phyloP scores from a whole-genome alignment of 495 filamentous ascomycete species.

The Pseudomonodictys pantanalensis region DNA sequence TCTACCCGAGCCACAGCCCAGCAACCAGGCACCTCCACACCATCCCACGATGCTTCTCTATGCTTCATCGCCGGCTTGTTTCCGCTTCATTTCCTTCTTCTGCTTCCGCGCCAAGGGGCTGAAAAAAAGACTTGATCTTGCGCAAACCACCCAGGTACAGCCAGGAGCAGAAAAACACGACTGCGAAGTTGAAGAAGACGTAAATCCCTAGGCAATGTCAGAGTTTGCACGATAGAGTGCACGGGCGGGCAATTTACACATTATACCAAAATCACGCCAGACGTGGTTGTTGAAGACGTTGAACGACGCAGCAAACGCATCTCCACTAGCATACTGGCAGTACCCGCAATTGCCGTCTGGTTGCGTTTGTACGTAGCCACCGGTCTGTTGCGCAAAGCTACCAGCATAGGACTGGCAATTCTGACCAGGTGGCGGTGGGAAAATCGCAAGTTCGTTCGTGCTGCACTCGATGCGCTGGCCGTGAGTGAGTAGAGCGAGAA shows the following conservation, averaged over 20 bases:
- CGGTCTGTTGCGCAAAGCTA: slow-evolving; percentile 32
- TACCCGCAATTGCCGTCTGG: slow-evolving; percentile 38
- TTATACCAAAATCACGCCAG: slow-evolving; percentile 42
- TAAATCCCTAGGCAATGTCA: slow-evolving; percentile 21
- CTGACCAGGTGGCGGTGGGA: slow-evolving; percentile 50
- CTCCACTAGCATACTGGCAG: slow-evolving; percentile 42
- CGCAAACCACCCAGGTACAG: slow-evolving; percentile 27
- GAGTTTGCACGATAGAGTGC: neutral
- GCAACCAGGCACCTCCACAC: neutral
- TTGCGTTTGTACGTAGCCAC: slow-evolving; percentile 41
- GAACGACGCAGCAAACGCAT: slow-evolving; percentile 40
- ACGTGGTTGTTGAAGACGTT: slow-evolving; percentile 35
- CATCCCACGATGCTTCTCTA: neutral
- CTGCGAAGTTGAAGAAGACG: slow-evolving; percentile 35
- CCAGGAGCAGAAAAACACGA: slow-evolving; percentile 34
- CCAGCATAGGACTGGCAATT: slow-evolving; percentile 52
- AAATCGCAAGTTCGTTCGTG: slow-evolving; percentile 49
- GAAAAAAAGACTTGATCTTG: slow-evolving; percentile 27
- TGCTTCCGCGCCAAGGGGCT: slow-evolving; percentile 18
- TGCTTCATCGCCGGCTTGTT: slow-evolving; percentile 11
- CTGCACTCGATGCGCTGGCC: slow-evolving; percentile 49
- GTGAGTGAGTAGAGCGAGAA: slow-evolving; percentile 49
- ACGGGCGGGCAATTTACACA: slow-evolving; percentile 19
- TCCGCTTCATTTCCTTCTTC: slow-evolving; percentile 22
- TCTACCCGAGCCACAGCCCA: neutral